These are phyloP conservation scores for Diplodia seriata DNA, from an alignment of 2,329 filamentous ascomycete species.

Conservation along the genomic window DNA sequence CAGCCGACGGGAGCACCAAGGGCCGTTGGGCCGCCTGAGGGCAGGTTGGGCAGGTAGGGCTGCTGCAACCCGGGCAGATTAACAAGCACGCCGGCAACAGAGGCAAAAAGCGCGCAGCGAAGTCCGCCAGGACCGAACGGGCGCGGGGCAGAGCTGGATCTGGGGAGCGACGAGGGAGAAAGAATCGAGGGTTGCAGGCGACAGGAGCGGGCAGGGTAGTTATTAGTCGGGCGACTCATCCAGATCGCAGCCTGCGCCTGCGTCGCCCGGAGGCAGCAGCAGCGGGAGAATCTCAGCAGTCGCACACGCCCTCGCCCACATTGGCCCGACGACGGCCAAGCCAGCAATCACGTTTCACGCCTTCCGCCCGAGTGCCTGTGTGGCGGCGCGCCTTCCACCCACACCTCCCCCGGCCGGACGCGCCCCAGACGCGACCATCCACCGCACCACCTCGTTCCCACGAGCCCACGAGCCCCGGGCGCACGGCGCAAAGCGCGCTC, in stretches of 20 bases:
- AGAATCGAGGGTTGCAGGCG: slow-evolving; percentile 9
- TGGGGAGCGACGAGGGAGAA: slow-evolving; percentile 8
- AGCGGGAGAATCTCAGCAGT: slow-evolving; percentile 8
- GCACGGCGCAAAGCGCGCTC: slow-evolving; percentile 17
- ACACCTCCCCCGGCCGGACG: slow-evolving; percentile 2
- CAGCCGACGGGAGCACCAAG: slow-evolving; percentile 22
- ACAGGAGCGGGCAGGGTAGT: slow-evolving; percentile 10
- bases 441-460: background rate
- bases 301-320: slow-evolving; percentile 23
- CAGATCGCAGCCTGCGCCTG: slow-evolving; percentile 12
- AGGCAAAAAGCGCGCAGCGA: slow-evolving; percentile 19
- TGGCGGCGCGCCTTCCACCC: slow-evolving; percentile 6
- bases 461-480: background rate
- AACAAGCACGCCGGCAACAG: slow-evolving; percentile 5
- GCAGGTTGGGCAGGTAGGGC: slow-evolving; percentile 28
- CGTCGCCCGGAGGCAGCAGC: slow-evolving; percentile 15
- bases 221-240: slow-evolving; percentile 12
- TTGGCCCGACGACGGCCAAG: slow-evolving; percentile 21
- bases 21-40: slow-evolving; percentile 15
- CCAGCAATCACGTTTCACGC: slow-evolving; percentile 22
- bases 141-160: slow-evolving; percentile 17
- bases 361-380: slow-evolving; percentile 12
- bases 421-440: slow-evolving; percentile 16
- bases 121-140: slow-evolving; percentile 3
- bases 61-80: slow-evolving; percentile 8